Conservation (phyloP, 2,329 filamentous ascomycete genomes). For the Colletotrichum truncatum region DNA sequence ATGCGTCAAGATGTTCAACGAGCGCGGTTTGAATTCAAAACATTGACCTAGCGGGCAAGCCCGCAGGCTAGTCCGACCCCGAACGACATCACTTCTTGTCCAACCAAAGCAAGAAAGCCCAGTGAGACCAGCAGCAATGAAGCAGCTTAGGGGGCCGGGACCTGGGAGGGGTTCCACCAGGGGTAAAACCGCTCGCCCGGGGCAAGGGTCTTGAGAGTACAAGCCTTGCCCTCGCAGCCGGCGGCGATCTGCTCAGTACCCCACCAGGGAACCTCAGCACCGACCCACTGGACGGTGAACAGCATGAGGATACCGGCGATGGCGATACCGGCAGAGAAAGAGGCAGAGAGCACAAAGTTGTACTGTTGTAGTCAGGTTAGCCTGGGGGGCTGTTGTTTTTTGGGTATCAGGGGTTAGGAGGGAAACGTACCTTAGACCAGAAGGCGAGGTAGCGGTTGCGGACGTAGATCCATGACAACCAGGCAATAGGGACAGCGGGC, state of each 20-base stretch:
- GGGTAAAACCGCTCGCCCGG: conserved; percentile 50
- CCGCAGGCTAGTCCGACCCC: neutral
- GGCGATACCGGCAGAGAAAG: conserved; percentile 42
- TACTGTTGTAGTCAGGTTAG: conserved; percentile 41
- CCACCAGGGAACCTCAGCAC: conserved; percentile 39
- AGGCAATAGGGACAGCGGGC: conserved; percentile 33
- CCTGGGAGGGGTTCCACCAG: conserved; percentile 34
- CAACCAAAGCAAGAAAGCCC: conserved; percentile 11
- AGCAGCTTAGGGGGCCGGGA: conserved; percentile 20
- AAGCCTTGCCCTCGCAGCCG: conserved; percentile 37
- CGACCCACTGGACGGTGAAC: conserved; percentile 39
- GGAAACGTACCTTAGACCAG: conserved; percentile 49
- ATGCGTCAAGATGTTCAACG: neutral
- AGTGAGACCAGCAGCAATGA: conserved; percentile 16
- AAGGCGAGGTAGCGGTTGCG: conserved; percentile 46
- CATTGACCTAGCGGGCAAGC: neutral
- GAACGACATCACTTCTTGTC: conserved; percentile 4
- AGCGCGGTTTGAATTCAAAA: neutral
- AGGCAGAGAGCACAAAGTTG: conserved; percentile 44
- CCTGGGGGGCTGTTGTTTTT: too few species aligned
- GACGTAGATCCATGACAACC: conserved; percentile 37
- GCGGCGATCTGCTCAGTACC: conserved; percentile 33
- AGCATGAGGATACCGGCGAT: conserved; percentile 42
- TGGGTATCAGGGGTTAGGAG: too few species aligned
- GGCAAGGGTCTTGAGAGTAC: conserved; percentile 33